Evolutionary conservation across 371 early-diverging fungal species (phyloP), one percentile per base, ranked within the genome.

Genomic region (Edhazardia aedis): DNA sequence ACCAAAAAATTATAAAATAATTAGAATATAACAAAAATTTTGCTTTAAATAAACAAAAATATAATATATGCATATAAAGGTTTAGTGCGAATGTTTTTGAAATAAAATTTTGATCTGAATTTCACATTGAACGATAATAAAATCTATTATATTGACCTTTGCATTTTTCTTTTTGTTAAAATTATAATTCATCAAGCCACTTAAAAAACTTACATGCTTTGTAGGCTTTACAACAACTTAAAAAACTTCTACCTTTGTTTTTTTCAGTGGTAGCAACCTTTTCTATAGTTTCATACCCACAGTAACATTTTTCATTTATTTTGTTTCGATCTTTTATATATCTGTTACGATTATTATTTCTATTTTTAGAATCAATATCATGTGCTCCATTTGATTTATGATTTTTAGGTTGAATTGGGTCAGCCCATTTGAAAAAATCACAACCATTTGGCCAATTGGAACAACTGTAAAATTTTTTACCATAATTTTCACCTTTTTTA

Each of bases 401-500:
- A 36, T 36, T 36, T 9, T 36, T 9, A 36, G 9, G 36, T 47
- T 47, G 9, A 14, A 7, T 11, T 14, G 9, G 19, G 14, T 47
- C 42, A 12, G 33, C 28, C 68, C 70, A 71, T 29, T 47, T 19
- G 49, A 65, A 69, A 56, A 55, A 70, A 53, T 69, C 53, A 42
- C 74, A 73, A 25, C 54, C 59, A 19, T 61, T 53, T 16, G 62
- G 53, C 1, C 1, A 50, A 43, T 67, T 72, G 26, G 67, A 18
- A 58, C 83, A 80, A 0, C 51, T 45, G 46, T 58, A 68, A 52
- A 68, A 75, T 4, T 46, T 7, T 46, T 59, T 70, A 16, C 78
- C 79, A 61, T 75, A 71, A 58, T 80, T 82, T 3, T 76, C 66
- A 0, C 79, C 79, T 26, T 76, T 75, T 47, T 78, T 79, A 0